Conservation (phyloP, 1,139 yeast genomes). For the Magnusiomyces magnusii region DNA sequence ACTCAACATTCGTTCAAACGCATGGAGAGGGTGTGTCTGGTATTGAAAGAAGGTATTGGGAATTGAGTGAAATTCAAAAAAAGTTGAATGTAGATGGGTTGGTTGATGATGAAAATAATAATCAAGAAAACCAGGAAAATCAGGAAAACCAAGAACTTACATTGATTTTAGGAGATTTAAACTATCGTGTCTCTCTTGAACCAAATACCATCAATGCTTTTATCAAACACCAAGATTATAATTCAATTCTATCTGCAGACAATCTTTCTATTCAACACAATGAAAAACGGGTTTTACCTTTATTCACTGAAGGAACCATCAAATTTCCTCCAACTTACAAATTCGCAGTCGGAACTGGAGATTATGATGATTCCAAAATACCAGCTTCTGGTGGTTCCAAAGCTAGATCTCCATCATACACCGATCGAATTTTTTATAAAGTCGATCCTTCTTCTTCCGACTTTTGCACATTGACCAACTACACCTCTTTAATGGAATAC, state of each 20-base stretch:
- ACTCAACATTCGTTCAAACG: too few species aligned
- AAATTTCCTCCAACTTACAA: conserved; percentile 73
- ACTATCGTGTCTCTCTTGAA: conserved; percentile 52
- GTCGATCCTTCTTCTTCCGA: conserved; percentile 10
- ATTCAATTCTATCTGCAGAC: conserved; percentile 48
- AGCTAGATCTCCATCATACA: conserved; percentile 68
- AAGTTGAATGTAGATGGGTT: conserved; percentile 20
- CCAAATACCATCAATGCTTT: conserved; percentile 39
- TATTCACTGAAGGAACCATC: conserved; percentile 56
- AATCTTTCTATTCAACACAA: conserved; percentile 50
- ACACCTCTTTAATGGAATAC: conserved; percentile 29
- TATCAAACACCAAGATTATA: conserved; percentile 40
- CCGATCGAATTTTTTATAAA: conserved; percentile 56
- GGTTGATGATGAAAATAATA: background rate
- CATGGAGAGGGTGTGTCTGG: conserved; percentile 56
- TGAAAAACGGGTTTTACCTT: conserved; percentile 47
- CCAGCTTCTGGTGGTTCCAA: conserved; percentile 18
- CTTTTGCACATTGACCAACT: conserved; percentile 17
- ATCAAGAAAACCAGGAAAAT: background rate
- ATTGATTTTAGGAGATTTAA: conserved; percentile 66
- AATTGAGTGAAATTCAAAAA: conserved; percentile 36
- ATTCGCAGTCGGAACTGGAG: conserved; percentile 36
- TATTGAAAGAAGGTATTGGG: conserved; percentile 38
- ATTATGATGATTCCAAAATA: conserved; percentile 38
- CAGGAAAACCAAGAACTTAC: conserved; percentile 24